These are phyloP conservation scores for Periconia sp. DNA, from an alignment of 2,329 filamentous ascomycete species.

Conservation along the genomic window DNA sequence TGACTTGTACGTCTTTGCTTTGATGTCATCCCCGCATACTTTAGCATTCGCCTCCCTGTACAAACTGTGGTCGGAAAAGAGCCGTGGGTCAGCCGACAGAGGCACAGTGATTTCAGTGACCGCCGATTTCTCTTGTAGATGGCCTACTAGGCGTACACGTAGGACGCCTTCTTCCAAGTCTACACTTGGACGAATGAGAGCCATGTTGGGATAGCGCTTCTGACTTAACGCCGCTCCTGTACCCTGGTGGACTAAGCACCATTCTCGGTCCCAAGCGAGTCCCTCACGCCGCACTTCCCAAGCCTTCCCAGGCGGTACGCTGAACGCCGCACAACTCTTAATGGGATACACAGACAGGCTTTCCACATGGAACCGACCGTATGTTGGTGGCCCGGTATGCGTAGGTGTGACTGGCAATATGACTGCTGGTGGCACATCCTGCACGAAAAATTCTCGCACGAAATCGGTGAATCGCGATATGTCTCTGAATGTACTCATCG, in stretches of 20 bases:
- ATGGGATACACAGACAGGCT: conserved; percentile 75
- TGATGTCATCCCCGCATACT: conserved; percentile 81
- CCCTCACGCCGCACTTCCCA: conserved; percentile 86
- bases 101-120: conserved; percentile 51
- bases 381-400: conserved; percentile 28
- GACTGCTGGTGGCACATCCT: conserved; percentile 18
- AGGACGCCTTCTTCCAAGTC: conserved; percentile 71
- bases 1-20: conserved; percentile 70
- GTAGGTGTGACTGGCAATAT: conserved; percentile 22
- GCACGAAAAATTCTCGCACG: conserved; percentile 54
- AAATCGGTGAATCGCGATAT: conserved; percentile 73
- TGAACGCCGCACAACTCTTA: conserved; percentile 86
- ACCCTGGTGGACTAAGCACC: conserved; percentile 88
- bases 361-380: conserved; percentile 46
- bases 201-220: conserved; percentile 87
- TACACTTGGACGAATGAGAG: conserved; percentile 72
- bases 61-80: conserved; percentile 50
- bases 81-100: conserved; percentile 66
- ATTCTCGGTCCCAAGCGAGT: conserved; percentile 91
- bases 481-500: conserved; percentile 81
- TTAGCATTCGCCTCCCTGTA: conserved; percentile 58
- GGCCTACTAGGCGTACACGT: conserved; percentile 57
- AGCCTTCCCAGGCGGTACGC: conserved; percentile 60
- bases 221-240: conserved; percentile 84
- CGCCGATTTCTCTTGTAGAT: conserved; percentile 31